phyloP scores from a whole-genome alignment of 306 rosid genomes.

The Morella rubra region DNA sequence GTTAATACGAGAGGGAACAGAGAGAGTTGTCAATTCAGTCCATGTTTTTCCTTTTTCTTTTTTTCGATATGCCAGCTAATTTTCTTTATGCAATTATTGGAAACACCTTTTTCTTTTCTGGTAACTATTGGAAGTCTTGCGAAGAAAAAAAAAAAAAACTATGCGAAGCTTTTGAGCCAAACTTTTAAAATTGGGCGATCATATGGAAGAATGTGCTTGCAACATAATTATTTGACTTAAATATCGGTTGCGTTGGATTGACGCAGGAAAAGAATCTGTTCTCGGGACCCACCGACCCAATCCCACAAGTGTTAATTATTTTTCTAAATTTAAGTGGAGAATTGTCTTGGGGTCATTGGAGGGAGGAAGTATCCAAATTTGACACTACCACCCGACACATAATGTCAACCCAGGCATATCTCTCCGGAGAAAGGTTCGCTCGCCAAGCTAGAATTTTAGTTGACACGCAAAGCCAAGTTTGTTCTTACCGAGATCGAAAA shows the following conservation, averaged over 20 bases:
- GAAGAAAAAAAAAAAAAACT: neutral
- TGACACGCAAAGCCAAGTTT: neutral
- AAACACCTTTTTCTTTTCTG: neutral
- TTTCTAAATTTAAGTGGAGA: neutral
- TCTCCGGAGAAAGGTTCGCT: neutral
- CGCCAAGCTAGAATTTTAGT: neutral
- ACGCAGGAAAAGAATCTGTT: slow-evolving; percentile 26
- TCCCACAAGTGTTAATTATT: neutral
- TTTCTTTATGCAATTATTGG: neutral
- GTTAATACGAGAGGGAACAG: too few species aligned
- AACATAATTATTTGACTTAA: neutral
- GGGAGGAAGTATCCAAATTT: neutral
- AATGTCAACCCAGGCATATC: neutral
- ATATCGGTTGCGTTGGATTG: slow-evolving; percentile 17
- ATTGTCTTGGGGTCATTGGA: neutral
- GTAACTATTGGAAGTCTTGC: neutral
- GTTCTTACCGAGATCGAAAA: too few species aligned
- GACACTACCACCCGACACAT: too few species aligned
- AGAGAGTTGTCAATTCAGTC: too few species aligned
- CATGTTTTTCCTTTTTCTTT: neutral
- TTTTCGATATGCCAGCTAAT: neutral
- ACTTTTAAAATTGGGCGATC: neutral
- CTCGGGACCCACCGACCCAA: slow-evolving; percentile 8
- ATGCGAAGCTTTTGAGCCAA: neutral
- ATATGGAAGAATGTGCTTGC: neutral